These are phyloP conservation scores for Akebia trifoliata DNA, from an alignment of 164 flowering plant species.

Conservation along the genomic window DNA sequence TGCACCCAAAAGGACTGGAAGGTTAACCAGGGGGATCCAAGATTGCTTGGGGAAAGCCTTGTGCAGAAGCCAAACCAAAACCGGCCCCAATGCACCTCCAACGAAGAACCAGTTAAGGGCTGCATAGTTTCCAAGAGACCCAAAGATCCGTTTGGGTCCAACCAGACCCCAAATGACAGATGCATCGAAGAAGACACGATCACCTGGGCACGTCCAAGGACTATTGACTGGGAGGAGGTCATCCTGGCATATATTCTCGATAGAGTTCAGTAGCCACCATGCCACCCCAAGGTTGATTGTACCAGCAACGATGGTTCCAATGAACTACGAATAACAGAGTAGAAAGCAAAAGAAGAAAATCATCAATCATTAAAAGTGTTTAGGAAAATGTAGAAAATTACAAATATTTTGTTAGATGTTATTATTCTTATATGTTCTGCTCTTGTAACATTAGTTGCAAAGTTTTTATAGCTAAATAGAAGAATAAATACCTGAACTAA, in stretches of 20 bases:
- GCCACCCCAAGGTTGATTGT: constrained; percentile 55
- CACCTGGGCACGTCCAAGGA: constrained; percentile 81
- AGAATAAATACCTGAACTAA: constrained; percentile 46
- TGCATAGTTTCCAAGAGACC: constrained; percentile 54
- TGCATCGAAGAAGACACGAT: constrained; percentile 88
- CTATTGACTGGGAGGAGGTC: constrained; percentile 50
- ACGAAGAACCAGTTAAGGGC: constrained; percentile 91
- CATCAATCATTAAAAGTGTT: too few species aligned
- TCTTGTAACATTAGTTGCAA: background rate
- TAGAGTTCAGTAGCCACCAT: constrained; percentile 48
- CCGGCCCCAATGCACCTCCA: constrained; percentile 76
- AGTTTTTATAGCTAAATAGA: background rate
- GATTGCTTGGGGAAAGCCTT: constrained; percentile 67
- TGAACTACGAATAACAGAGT: constrained; percentile 19
- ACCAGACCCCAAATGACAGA: constrained; percentile 93
- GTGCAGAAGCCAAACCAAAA: constrained; percentile 71
- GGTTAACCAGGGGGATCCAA: constrained; percentile 85
- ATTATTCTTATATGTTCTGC: background rate
- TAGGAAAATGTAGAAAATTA: too few species aligned
- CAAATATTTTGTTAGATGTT: too few species aligned
- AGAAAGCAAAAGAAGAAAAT: too few species aligned
- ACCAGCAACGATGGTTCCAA: constrained; percentile 71
- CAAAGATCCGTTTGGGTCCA: constrained; percentile 81
- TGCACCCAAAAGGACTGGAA: constrained; percentile 85
- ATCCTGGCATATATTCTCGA: constrained; percentile 58